Evolutionary conservation across 371 early-diverging fungal genomes (phyloP).

Genomic region (Mucor piriformis): DNA sequence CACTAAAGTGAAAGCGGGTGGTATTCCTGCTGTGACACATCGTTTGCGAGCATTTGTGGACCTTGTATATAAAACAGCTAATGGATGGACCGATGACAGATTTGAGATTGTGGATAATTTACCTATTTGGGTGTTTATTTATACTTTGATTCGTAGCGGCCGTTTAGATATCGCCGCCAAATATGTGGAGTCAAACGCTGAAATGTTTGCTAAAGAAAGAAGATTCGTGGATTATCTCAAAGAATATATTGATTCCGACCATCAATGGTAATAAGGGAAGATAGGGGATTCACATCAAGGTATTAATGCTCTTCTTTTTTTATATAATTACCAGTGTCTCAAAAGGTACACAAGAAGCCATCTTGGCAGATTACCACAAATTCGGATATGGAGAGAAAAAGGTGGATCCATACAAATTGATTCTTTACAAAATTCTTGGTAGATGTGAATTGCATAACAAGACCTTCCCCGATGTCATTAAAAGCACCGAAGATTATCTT

Average conservation of each 20-base stretch:
- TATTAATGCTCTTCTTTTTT: background rate
- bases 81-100: constrained; percentile 20
- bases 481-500: constrained; percentile 79
- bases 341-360: constrained; percentile 15
- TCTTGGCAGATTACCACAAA: constrained; percentile 27
- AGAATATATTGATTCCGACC: constrained; percentile 61
- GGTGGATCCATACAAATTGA: constrained; percentile 82
- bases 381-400: constrained; percentile 44
- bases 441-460: constrained; percentile 77
- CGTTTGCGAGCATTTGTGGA: constrained; percentile 22
- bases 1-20: constrained; percentile 16
- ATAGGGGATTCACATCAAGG: too few species aligned
- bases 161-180: constrained; percentile 63
- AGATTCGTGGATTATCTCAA: constrained; percentile 69
- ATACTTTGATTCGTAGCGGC: constrained; percentile 70
- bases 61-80: constrained; percentile 12
- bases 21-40: constrained; percentile 23
- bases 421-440: constrained; percentile 84
- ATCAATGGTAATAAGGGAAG: constrained; percentile 23
- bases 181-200: constrained; percentile 61
- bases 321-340: constrained; percentile 10
- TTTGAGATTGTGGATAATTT: constrained; percentile 57
- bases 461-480: constrained; percentile 58
- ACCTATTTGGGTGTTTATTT: constrained; percentile 88
- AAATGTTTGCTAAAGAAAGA: constrained; percentile 58